Base-by-base conservation (phyloP, 345 rosid species). In the Cardamine occulta region DNA sequence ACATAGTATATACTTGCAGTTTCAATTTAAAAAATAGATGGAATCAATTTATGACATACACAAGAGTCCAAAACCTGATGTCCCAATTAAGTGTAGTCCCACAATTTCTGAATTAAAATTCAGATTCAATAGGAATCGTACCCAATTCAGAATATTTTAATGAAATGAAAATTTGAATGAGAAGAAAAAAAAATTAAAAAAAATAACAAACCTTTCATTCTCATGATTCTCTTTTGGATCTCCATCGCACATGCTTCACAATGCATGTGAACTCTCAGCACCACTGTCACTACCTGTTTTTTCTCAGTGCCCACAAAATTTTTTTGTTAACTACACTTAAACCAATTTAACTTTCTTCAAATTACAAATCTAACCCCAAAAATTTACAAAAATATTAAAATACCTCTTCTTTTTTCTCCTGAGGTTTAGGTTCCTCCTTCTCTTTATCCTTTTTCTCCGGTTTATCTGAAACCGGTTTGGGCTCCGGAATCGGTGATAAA, bases 161-260 rank as follows among this genome's bases (percentile, higher is more conserved):
- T 17, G 14, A 24, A 23, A 62, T 0, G 35, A 35, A 28, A 23
- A 24, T 29, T 18, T 19, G 45, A 24, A 28, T 15, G 9, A 60
- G n/a, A 35, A 35, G 28, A 19, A 21, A 1, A 45, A 39, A 19
- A 19, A 11, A 28, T 19, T 1, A 24, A 24, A 45, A 63, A 68
- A 59, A 42, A 67, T 45, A 54, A 68, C 78, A 34, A 45, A 84
- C 98, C 98, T 86, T 94, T 86, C 93, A 94, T 91, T 79, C 85
- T 84, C 68, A 64, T 86, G 79, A 92, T 92, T 82, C 93, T 86
- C 86, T 91, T 94, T 89, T 92, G 87, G 82, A 90, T 88, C 76
- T 62, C 90, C 81, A 81, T 85, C 21, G 97, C 87, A 81, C 98
- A 94, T 57, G 92, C 97, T 54, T 94, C 98, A 68, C 98, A 94